Conservation (phyloP, 1,284 basidiomycete genomes). For the Puccinia horiana region DNA sequence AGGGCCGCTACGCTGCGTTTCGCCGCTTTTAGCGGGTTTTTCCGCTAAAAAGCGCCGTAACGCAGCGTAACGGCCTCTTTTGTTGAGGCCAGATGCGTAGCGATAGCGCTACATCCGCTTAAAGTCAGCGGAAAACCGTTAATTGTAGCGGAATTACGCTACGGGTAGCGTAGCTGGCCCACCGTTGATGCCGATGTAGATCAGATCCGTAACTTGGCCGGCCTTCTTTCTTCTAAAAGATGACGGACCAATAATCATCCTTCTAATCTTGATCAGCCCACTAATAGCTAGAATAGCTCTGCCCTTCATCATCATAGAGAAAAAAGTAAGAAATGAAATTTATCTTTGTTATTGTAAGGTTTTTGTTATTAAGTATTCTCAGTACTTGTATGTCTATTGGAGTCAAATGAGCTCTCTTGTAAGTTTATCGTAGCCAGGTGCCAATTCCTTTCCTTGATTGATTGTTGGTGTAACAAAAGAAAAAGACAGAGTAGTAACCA, state of each 20-base stretch:
- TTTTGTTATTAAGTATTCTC: not conserved
- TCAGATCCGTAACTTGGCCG: slow-evolving; percentile 38
- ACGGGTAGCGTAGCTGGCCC: too few relatives aligned
- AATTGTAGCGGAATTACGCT: too few relatives aligned
- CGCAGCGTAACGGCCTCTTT: too few relatives aligned
- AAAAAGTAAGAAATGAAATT: slow-evolving; percentile 20
- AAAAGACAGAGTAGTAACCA: not conserved
- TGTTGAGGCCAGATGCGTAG: too few relatives aligned
- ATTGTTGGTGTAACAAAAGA: not conserved
- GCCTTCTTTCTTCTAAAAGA: slow-evolving; percentile 28
- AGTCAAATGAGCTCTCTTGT: not conserved
- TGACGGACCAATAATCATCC: slow-evolving; percentile 14
- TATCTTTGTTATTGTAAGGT: not conserved
- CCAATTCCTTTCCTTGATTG: not conserved
- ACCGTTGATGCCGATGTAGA: slow-evolving; percentile 47
- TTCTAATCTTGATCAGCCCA: slow-evolving; percentile 5
- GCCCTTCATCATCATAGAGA: slow-evolving; percentile 23
- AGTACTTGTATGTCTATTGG: slow-evolving; percentile 13
- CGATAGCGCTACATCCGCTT: too few relatives aligned
- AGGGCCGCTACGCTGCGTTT: too few relatives aligned
- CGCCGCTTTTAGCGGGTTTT: too few relatives aligned
- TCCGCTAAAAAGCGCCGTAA: too few relatives aligned
- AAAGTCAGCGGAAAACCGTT: too few relatives aligned
- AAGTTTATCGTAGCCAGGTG: not conserved
- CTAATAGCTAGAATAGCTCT: not conserved